A percentile compares a stretch with the other conserved stretches of the same genome.
phyloP scores from a whole-genome alignment of 1,284 basidiomycete genomes.

The Irpex rosettiformis region DNA sequence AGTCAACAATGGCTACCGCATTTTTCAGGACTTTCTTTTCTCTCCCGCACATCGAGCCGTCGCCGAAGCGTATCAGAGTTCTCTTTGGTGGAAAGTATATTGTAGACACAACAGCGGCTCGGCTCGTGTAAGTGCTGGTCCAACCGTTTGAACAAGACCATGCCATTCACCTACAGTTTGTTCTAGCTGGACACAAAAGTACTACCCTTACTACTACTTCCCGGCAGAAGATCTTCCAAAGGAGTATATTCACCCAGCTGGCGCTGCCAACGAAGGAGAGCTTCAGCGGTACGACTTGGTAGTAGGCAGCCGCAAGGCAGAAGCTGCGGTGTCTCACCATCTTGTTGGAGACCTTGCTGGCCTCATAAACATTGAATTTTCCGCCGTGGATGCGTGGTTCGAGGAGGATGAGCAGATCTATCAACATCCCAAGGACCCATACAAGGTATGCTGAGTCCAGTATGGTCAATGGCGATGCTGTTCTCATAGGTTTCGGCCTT shows the following conservation, averaged over 20 bases:
- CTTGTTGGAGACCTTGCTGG: constrained; percentile 40
- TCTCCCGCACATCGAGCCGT: constrained; percentile 25
- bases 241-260: constrained; percentile 32
- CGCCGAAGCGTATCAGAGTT: constrained; percentile 48
- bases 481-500: neutral
- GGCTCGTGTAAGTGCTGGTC: constrained; percentile 49
- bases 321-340: constrained; percentile 40
- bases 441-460: constrained; percentile 43
- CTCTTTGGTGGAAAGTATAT: constrained; percentile 49
- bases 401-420: constrained; percentile 64
- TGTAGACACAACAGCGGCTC: constrained; percentile 50
- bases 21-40: constrained; percentile 22
- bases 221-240: constrained; percentile 37
- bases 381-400: constrained; percentile 58
- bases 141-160: neutral
- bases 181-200: constrained; percentile 52
- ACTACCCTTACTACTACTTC: constrained; percentile 57
- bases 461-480: neutral
- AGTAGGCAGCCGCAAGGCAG: constrained; percentile 36
- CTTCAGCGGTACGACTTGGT: constrained; percentile 42
- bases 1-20: neutral
- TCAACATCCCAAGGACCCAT: constrained; percentile 63
- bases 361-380: constrained; percentile 47
- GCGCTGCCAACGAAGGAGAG: constrained; percentile 17
- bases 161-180: neutral